Base-by-base conservation (phyloP, 2,329 filamentous ascomycete species). In the Raffaelea ambrosiae region DNA sequence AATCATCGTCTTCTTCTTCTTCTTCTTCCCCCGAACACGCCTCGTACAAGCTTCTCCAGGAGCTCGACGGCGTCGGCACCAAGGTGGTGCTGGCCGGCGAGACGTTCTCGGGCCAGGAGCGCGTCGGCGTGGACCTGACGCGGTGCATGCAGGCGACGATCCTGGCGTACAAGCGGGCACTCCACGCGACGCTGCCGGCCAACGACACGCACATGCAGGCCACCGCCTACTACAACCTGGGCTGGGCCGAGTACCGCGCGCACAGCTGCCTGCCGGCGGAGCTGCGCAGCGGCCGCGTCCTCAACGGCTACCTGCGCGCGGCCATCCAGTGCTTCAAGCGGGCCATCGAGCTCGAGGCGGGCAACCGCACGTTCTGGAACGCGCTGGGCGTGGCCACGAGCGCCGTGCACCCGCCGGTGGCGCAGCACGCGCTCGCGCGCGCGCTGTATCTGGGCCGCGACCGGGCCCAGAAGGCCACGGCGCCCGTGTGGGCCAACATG, bases 351-450 rank as follows among this genome's bases (percentile, higher is more conserved):
- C 74, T 96, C 1, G 94, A 98, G 64, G 86, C 90, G 7, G 87
- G 89, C 45, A 98, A 97, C 60, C 73, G 88, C 0, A 91, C 97
- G 56, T 97, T 97, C 63, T 98, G 93, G 93, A 97, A 97, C 60
- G 84, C 93, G 0, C 74, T 98, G 3, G 93, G 91, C 44, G 88
- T 97, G 3, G 88, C 87, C 22, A 96, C 93, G 2, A 90, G 88
- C 53, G 80, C 81, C 41, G 75, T 96, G 55, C 96, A 87, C 59
- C 85, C 90, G 0, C 82, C 84, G 48, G 87, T 98, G 2, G 83
- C 93, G 0, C 93, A 98, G 63, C 94, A 98, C 63, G 82, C 93
- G 0, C 91, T 98, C 57, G 85, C 95, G 13, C 77, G 94, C 56
- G 95, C 90, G 55, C 65, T 98, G n/a, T 86, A 94, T 63, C 71